These are phyloP conservation scores for Geoglossum glabrum DNA, from an alignment of 495 filamentous ascomycete species.

Conservation along the genomic window DNA sequence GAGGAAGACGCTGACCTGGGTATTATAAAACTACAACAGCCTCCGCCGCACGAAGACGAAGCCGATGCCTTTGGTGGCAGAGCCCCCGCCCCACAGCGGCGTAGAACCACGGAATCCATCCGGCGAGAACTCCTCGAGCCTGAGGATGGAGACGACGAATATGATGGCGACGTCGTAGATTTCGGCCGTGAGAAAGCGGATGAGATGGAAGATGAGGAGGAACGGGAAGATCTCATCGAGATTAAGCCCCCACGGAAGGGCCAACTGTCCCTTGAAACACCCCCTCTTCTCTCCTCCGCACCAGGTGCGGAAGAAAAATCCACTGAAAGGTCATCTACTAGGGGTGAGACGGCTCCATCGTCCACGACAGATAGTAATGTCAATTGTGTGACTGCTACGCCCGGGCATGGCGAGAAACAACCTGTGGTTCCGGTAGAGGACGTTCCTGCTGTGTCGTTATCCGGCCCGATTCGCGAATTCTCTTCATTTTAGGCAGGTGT, in stretches of 20 bases:
- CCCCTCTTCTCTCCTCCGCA: background rate
- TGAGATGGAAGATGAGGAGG: background rate
- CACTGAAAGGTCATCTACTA: background rate
- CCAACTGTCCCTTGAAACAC: background rate
- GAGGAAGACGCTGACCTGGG: constrained; percentile 2
- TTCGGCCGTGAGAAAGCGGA: constrained; percentile 1
- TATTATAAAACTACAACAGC: background rate
- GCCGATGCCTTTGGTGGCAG: background rate
- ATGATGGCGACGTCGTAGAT: constrained; percentile 4
- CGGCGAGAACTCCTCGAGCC: background rate
- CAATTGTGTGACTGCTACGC: background rate
- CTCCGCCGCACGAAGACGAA: background rate
- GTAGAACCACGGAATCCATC: background rate
- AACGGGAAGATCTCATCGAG: constrained; percentile 2
- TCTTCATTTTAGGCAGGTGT: background rate
- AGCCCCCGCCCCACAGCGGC: background rate
- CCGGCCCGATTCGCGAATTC: background rate
- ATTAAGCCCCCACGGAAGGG: background rate
- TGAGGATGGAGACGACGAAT: background rate
- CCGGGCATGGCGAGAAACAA: background rate
- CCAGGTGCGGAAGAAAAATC: background rate
- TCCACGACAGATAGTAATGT: background rate
- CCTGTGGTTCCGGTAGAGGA: background rate
- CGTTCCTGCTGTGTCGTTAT: background rate
- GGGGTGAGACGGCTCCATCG: background rate